phyloP scores from a whole-genome alignment of 192 early-diverging fungal genomes.

The Umbelopsis sp. region DNA sequence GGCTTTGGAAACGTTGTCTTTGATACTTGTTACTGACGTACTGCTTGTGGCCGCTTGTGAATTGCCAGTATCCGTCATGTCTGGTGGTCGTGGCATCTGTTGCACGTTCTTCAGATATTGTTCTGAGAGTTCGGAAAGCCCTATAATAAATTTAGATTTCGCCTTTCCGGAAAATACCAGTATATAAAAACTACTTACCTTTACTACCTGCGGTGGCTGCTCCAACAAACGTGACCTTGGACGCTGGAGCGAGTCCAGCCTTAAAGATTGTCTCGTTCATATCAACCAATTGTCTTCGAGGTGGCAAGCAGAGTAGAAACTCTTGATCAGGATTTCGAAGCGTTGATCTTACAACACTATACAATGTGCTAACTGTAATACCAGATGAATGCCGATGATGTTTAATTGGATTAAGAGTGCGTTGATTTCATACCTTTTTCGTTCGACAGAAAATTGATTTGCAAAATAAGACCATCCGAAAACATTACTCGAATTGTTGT shows the following conservation, averaged over 20 bases:
- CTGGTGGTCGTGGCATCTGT: slow-evolving; percentile 5
- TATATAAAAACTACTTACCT: neutral
- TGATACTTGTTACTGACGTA: neutral
- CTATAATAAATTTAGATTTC: neutral
- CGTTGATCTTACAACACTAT: slow-evolving; percentile 34
- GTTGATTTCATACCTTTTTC: slow-evolving; percentile 48
- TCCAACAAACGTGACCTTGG: slow-evolving; percentile 55
- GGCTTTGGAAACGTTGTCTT: neutral
- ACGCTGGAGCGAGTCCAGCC: slow-evolving; percentile 55
- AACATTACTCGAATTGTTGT: slow-evolving; percentile 83
- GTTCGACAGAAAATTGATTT: slow-evolving; percentile 72
- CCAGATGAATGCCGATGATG: neutral
- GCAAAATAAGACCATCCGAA: slow-evolving; percentile 73
- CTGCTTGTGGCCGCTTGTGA: neutral
- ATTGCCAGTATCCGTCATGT: neutral
- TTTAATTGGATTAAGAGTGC: neutral
- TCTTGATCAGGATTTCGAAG: slow-evolving; percentile 36
- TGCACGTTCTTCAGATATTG: slow-evolving; percentile 5
- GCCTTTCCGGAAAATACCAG: neutral
- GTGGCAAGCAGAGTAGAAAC: slow-evolving; percentile 49
- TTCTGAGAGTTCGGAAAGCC: neutral
- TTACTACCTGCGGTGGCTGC: slow-evolving; percentile 21
- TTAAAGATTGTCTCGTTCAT: slow-evolving; percentile 46
- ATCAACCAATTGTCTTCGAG: slow-evolving; percentile 52
- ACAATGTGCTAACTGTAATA: slow-evolving; percentile 22